These are phyloP conservation scores for Blastomyces silverae DNA, from an alignment of 2,329 filamentous ascomycete genomes.

Conservation along the genomic window DNA sequence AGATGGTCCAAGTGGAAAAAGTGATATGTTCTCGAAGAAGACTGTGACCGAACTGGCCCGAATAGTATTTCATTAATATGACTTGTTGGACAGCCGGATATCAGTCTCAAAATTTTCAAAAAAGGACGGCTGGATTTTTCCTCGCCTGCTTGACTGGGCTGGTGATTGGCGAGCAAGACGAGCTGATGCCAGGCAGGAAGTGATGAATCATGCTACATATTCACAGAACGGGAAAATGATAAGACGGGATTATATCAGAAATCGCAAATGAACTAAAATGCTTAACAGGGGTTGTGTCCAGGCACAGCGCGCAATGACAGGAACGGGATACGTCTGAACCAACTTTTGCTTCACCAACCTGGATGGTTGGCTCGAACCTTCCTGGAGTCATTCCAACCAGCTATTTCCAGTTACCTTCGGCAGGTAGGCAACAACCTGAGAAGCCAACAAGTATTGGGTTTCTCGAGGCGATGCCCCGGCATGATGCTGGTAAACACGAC, in stretches of 20 bases:
- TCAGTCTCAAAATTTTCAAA: background rate
- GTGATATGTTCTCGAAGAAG: background rate
- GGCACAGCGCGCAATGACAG: background rate
- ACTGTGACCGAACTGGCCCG: background rate
- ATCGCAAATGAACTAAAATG: background rate
- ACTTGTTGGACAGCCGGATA: background rate
- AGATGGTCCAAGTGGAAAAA: constrained; percentile 8
- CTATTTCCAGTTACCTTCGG: background rate
- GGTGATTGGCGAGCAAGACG: constrained; percentile 5
- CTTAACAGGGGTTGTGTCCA: background rate
- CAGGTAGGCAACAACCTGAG: background rate
- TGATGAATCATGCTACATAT: constrained; percentile 8
- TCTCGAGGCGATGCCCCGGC: background rate
- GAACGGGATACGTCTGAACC: constrained; percentile 8
- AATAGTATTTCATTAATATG: background rate
- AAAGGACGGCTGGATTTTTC: background rate
- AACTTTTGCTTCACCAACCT: background rate
- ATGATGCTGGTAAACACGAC: background rate
- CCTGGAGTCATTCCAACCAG: background rate
- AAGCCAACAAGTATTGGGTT: background rate
- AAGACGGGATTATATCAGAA: background rate
- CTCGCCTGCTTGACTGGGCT: background rate
- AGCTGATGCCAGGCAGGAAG: background rate
- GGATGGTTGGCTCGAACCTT: background rate
- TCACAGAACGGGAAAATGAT: background rate